phyloP scores from a whole-genome alignment of 371 early-diverging fungal genomes.

The Mortierella sp. region DNA sequence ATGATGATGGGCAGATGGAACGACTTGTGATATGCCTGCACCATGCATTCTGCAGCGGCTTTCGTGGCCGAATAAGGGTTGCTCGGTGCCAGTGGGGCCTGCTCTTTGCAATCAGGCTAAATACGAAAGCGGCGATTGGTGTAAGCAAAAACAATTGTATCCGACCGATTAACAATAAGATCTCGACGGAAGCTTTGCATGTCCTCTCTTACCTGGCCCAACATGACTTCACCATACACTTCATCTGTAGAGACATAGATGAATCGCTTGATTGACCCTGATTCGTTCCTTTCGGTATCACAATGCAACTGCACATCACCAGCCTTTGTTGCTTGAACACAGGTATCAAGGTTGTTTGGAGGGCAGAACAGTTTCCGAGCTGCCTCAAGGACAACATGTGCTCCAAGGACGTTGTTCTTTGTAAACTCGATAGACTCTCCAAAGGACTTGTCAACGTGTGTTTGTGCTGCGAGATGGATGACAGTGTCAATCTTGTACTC shows the following conservation, averaged over 20 bases:
- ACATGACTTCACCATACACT: conserved; percentile 84
- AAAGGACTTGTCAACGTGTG: conserved; percentile 92
- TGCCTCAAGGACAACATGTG: conserved; percentile 88
- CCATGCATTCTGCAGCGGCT: conserved; percentile 89
- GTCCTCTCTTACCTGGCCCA: conserved; percentile 59
- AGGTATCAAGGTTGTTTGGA: not conserved
- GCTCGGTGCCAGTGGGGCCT: conserved; percentile 77
- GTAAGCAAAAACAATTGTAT: no score
- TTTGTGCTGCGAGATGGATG: conserved; percentile 87
- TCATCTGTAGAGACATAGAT: conserved; percentile 91
- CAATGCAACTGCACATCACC: not conserved
- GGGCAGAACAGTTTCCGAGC: conserved; percentile 60
- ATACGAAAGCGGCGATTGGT: not conserved
- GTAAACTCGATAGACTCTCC: conserved; percentile 89
- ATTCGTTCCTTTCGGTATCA: not conserved
- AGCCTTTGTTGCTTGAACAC: not conserved
- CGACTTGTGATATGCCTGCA: conserved; percentile 83
- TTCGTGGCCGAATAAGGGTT: conserved; percentile 93
- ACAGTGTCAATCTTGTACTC: conserved; percentile 83
- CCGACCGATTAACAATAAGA: no score
- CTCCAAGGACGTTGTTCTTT: conserved; percentile 87
- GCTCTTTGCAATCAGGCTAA: conserved; percentile 77
- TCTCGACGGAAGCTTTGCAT: no score
- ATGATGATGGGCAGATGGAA: conserved; percentile 86
- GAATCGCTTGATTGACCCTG: conserved; percentile 60